Base-by-base conservation (phyloP, 495 filamentous ascomycete genomes). In the Poronia punctata region DNA sequence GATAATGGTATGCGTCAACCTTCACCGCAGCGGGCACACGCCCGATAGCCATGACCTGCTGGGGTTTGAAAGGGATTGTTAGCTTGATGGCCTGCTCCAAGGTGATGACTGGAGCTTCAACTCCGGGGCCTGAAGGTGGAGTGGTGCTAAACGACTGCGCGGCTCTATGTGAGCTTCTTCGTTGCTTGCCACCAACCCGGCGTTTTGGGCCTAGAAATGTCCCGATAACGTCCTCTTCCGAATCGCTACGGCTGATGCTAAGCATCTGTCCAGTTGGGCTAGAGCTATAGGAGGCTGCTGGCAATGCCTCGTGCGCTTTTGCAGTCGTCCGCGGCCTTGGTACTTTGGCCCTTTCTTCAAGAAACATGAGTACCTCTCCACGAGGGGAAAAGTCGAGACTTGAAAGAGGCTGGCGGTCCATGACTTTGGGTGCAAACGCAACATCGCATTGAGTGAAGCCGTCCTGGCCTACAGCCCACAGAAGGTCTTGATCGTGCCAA, bases 391-490 rank as follows among this genome's bases (percentile, higher is more conserved):
- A 76, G 12, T 72, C 65, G 49, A 83, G 67, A 22, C 67, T 73
- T n/a, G 78, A 76, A 9, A 86, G 65, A 22, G 74, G 68, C 32
- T 78, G 74, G n/a, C 75, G 72, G 52, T 88, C 84, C 35, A 88
- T 74, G n/a, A 85, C 76, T 53, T 86, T 82, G 14, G 82, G 76
- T 6, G 84, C 78, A 65, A 83, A 92, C 16, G 84, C 78, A 24
- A 95, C 71, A 59, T 98, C 90, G 33, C 84, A 87, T 59, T 98
- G 92, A 14, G 80, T 79, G 52, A 98, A 95, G 15, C 86, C 86
- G 26, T 87, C 83, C 24, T 80, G 80, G 5, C 88, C 88, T 27
- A 86, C 88, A 12, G 85, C 89, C 90, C 92, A 98, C 19, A 98
- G 64, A 3, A 94, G 69, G 52, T 95, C 85, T 53, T 88, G 82